phyloP scores from a whole-genome alignment of 257 asterid species.

The Fraxinus pennsylvanica region DNA sequence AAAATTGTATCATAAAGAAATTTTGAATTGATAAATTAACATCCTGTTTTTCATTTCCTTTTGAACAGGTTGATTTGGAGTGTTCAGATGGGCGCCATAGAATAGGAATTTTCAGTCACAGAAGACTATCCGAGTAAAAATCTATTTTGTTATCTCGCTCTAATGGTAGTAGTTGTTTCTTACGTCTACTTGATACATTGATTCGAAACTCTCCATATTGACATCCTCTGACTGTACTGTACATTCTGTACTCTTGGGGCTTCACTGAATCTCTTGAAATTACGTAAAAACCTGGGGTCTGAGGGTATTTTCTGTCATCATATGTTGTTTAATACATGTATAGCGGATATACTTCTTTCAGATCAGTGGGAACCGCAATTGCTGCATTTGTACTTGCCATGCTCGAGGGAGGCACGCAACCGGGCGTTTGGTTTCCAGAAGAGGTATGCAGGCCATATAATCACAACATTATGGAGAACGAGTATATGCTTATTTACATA shows the following conservation, averaged over 20 bases:
- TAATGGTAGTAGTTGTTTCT: not conserved
- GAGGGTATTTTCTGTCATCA: not conserved
- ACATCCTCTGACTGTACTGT: not conserved
- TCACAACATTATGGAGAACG: not conserved
- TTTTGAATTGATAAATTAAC: not conserved
- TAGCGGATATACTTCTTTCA: slow-evolving; percentile 33
- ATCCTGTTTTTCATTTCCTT: not conserved
- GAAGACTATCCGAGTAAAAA: slow-evolving; percentile 62
- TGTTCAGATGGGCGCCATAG: slow-evolving; percentile 67
- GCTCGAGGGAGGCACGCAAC: slow-evolving; percentile 88
- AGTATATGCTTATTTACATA: no score
- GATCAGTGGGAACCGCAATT: slow-evolving; percentile 79
- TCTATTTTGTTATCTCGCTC: not conserved
- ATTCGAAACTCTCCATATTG: not conserved
- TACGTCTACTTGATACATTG: slow-evolving; percentile 3
- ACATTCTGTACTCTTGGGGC: not conserved
- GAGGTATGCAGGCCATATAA: slow-evolving; percentile 48
- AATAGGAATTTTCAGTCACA: slow-evolving; percentile 88
- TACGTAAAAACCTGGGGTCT: not conserved
- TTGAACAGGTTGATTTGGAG: slow-evolving; percentile 83
- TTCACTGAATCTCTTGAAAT: no score
- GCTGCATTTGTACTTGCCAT: slow-evolving; percentile 82
- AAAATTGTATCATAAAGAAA: not conserved
- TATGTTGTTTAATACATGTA: not conserved
- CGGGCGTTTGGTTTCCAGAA: slow-evolving; percentile 99